These are phyloP conservation scores for Penicillium sclerotigenum DNA, from an alignment of 2,329 filamentous ascomycete species.

Conservation along the genomic window DNA sequence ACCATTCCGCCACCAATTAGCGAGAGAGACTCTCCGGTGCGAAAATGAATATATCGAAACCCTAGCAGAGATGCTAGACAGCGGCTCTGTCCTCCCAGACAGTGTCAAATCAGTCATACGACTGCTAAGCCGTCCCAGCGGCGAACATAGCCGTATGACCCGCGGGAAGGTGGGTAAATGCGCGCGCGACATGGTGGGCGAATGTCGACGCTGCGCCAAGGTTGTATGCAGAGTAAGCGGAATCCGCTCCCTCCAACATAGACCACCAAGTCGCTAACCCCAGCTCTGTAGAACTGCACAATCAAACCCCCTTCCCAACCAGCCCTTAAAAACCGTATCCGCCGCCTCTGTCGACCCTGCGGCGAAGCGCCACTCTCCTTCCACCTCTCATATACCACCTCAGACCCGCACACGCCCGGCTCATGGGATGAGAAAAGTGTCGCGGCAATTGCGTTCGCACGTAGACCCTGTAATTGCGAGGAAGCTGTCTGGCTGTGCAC, in stretches of 20 bases:
- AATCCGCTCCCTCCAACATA: slow-evolving; percentile 5
- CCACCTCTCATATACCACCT: slow-evolving; percentile 26
- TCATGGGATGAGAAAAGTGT: neutral
- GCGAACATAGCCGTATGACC: slow-evolving; percentile 43
- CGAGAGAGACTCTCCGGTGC: slow-evolving; percentile 75
- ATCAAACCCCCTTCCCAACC: slow-evolving; percentile 72
- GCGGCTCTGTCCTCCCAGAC: slow-evolving; percentile 35
- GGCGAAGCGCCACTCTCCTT: slow-evolving; percentile 62
- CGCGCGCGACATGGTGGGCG: slow-evolving; percentile 80
- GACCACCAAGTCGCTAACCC: neutral
- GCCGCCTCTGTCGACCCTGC: slow-evolving; percentile 75
- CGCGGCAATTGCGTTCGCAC: slow-evolving; percentile 48
- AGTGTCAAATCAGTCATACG: slow-evolving; percentile 33
- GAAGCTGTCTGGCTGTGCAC: slow-evolving; percentile 75
- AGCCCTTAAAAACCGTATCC: slow-evolving; percentile 69
- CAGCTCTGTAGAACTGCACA: slow-evolving; percentile 69
- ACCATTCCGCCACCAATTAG: slow-evolving; percentile 71
- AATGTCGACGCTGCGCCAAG: slow-evolving; percentile 72
- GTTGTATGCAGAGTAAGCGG: slow-evolving; percentile 74
- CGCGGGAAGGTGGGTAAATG: slow-evolving; percentile 72
- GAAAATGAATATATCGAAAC: slow-evolving; percentile 60
- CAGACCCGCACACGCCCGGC: slow-evolving; percentile 32
- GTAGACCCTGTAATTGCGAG: slow-evolving; percentile 57
- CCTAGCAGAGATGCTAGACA: slow-evolving; percentile 42
- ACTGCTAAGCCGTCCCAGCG: slow-evolving; percentile 27